Conservation (phyloP, 2,329 filamentous ascomycete genomes). For the Xylaria sp. region DNA sequence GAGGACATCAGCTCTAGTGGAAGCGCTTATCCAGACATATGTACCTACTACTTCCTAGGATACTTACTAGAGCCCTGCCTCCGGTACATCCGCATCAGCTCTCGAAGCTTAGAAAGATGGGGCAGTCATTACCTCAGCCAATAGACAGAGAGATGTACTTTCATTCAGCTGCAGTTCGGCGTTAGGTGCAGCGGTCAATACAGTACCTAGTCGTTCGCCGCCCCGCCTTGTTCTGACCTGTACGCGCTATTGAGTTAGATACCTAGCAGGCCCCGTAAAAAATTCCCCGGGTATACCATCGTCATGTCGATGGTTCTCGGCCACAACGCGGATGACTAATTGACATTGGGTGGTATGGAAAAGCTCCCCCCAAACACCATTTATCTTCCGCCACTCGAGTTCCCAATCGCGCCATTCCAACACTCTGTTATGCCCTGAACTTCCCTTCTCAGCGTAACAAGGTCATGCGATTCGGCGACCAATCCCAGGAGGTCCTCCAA, state of each 20-base stretch:
- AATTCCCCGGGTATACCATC: conserved; percentile 29
- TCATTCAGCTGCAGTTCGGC: background rate
- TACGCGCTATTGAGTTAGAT: too few species aligned
- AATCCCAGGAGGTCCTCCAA: conserved; percentile 60
- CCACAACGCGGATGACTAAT: conserved; percentile 31
- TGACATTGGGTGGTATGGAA: conserved; percentile 20
- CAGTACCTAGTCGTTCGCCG: conserved; percentile 5
- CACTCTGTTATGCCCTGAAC: conserved; percentile 46
- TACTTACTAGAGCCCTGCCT: background rate
- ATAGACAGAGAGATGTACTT: background rate
- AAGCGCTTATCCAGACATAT: too few species aligned
- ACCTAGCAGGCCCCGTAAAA: conserved; percentile 5
- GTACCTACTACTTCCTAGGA: background rate
- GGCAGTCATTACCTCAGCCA: background rate
- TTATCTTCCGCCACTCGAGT: conserved; percentile 42
- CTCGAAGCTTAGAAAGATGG: background rate
- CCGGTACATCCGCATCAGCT: background rate
- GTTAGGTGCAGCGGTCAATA: background rate
- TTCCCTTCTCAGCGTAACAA: conserved; percentile 37
- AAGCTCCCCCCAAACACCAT: conserved; percentile 9
- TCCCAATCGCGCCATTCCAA: conserved; percentile 45
- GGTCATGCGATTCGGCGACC: conserved; percentile 53
- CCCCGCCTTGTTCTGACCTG: background rate
- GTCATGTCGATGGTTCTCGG: conserved; percentile 29
- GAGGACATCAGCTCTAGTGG: too few species aligned